A percentile compares a stretch with the other conserved stretches of the same genome.
Evolutionary conservation across 2,329 filamentous ascomycete species (phyloP).

Genomic region (Gyromitra esculenta): DNA sequence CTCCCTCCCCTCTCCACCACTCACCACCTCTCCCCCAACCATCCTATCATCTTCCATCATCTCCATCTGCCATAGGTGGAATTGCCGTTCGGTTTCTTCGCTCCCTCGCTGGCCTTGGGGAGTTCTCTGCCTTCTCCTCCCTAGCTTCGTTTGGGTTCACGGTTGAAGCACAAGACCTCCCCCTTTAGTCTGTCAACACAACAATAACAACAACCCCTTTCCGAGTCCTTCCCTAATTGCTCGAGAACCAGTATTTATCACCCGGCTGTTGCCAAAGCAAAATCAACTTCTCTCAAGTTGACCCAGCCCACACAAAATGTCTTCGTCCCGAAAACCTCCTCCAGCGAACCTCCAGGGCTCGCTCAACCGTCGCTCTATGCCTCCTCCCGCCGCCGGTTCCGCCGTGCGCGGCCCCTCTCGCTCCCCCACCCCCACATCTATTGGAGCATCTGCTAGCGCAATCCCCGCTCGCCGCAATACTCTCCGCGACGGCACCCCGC

Average conservation of each 20-base stretch:
- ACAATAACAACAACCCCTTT: constrained; percentile 39
- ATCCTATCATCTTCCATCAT: constrained; percentile 45
- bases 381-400: constrained; percentile 40
- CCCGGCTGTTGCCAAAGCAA: constrained; percentile 14
- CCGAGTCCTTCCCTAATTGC: constrained; percentile 7
- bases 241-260: constrained; percentile 1
- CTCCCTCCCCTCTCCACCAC: constrained; percentile 24
- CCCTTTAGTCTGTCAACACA: constrained; percentile 34
- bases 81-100: constrained; percentile 12
- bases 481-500: constrained; percentile 45
- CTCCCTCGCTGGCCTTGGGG: constrained; percentile 47
- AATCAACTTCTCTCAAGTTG: constrained; percentile 16
- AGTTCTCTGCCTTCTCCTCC: constrained; percentile 39
- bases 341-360: constrained; percentile 27
- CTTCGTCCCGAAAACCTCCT: constrained; percentile 55
- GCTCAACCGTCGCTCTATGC: constrained; percentile 52
- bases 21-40: constrained; percentile 12
- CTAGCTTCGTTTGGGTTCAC: constrained; percentile 40
- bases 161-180: constrained; percentile 15
- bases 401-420: constrained; percentile 49
- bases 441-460: constrained; percentile 9
- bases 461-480: constrained; percentile 50
- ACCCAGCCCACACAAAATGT: constrained; percentile 58
- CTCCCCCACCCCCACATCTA: constrained; percentile 48
- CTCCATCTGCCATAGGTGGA: constrained; percentile 22